phyloP scores from a whole-genome alignment of 164 flowering plant species.

The Piper longum region DNA sequence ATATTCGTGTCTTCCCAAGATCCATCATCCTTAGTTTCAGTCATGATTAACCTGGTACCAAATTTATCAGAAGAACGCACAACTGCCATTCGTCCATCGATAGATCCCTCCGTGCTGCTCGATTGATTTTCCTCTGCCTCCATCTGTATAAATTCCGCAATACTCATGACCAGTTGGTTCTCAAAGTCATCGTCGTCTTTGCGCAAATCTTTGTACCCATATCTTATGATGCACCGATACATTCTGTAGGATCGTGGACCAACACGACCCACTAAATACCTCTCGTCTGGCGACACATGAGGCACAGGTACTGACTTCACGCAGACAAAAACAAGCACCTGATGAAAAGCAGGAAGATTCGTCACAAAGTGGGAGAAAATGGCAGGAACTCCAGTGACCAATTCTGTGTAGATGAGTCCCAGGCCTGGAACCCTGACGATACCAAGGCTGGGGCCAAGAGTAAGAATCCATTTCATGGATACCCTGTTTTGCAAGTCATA shows the following conservation, averaged over 20 bases:
- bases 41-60: conserved; percentile 29
- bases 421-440: conserved; percentile 60
- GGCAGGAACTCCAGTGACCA: conserved; percentile 55
- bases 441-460: conserved; percentile 57
- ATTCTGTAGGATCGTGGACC: conserved; percentile 53
- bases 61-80: conserved; percentile 34
- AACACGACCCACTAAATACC: conserved; percentile 60
- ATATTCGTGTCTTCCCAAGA: conserved; percentile 5
- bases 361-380: conserved; percentile 58
- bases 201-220: conserved; percentile 57
- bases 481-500: conserved; percentile 50
- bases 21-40: conserved; percentile 12
- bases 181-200: conserved; percentile 38
- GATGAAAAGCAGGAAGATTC: conserved; percentile 58
- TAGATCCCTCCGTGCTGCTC: conserved; percentile 17
- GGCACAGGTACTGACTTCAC: conserved; percentile 50
- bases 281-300: conserved; percentile 29
- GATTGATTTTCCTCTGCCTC: conserved; percentile 34
- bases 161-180: conserved; percentile 42
- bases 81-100: conserved; percentile 48
- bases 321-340: conserved; percentile 55
- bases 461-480: conserved; percentile 55
- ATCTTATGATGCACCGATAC: conserved; percentile 62
- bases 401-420: conserved; percentile 54
- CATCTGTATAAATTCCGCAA: conserved; percentile 60